These are phyloP conservation scores for Monosporascus sp. DNA, from an alignment of 2,329 filamentous ascomycete species.

Conservation along the genomic window DNA sequence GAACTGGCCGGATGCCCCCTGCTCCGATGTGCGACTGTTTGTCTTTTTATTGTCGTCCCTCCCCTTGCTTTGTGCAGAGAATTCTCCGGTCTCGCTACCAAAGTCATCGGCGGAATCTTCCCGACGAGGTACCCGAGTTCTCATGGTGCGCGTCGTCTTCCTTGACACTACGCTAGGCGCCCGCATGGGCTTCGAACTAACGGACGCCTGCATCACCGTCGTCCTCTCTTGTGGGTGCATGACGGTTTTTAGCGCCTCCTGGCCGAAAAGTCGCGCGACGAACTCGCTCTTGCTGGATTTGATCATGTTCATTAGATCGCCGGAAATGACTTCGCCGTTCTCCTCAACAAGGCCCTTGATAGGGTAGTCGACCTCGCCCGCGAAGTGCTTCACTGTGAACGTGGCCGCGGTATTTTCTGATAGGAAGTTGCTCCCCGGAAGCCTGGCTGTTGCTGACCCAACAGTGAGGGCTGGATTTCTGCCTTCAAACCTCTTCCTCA, in stretches of 20 bases:
- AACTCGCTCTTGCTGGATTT: conserved; percentile 85
- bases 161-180: conserved; percentile 88
- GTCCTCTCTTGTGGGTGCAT: conserved; percentile 87
- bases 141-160: conserved; percentile 49
- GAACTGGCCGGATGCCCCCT: conserved; percentile 91
- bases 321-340: conserved; percentile 93
- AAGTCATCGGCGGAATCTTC: conserved; percentile 41
- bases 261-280: conserved; percentile 86
- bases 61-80: conserved; percentile 12
- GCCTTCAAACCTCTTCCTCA: conserved; percentile 88
- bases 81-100: conserved; percentile 46
- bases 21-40: conserved; percentile 51
- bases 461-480: conserved; percentile 90
- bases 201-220: conserved; percentile 91
- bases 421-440: conserved; percentile 85
- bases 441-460: conserved; percentile 64
- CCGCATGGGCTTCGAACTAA: conserved; percentile 90
- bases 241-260: conserved; percentile 86
- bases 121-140: conserved; percentile 31
- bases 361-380: conserved; percentile 92
- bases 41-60: conserved; percentile 29
- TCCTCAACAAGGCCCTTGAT: conserved; percentile 84
- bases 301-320: conserved; percentile 91
- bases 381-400: conserved; percentile 93
- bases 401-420: conserved; percentile 74